phyloP scores from a whole-genome alignment of 768 basidiomycete species.

The Leucocoprinus leucothites region DNA sequence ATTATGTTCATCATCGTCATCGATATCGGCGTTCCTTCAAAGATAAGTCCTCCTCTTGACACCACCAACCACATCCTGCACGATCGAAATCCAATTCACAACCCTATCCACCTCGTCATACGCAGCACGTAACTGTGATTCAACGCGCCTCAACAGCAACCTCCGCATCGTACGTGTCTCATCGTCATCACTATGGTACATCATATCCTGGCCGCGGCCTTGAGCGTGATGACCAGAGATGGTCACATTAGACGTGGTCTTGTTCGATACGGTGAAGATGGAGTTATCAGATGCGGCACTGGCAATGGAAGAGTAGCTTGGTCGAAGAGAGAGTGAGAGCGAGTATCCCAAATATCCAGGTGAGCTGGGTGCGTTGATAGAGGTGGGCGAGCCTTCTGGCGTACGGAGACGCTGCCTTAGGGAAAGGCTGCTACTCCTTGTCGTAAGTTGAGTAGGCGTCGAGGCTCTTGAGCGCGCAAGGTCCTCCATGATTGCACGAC shows the following conservation, averaged over 20 bases:
- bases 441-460: slow-evolving; percentile 3
- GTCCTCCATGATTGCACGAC: slow-evolving; percentile 38
- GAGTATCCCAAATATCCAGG: slow-evolving; percentile 28
- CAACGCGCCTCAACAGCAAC: slow-evolving; percentile 64
- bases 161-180: slow-evolving; percentile 61
- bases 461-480: slow-evolving; percentile 8
- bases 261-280: slow-evolving; percentile 42
- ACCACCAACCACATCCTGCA: slow-evolving; percentile 60
- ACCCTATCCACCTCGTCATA: slow-evolving; percentile 64
- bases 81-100: slow-evolving; percentile 56
- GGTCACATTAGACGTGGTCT: slow-evolving; percentile 29
- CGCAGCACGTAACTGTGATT: slow-evolving; percentile 48
- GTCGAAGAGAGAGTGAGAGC: slow-evolving; percentile 30
- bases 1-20: background rate
- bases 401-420: background rate
- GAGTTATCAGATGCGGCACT: slow-evolving; percentile 40
- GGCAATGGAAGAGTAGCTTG: slow-evolving; percentile 40
- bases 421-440: background rate
- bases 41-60: slow-evolving; percentile 49
- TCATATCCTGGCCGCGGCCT: no score
- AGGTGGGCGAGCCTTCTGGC: background rate
- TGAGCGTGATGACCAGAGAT: background rate
- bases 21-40: slow-evolving; percentile 16
- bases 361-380: slow-evolving; percentile 9
- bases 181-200: slow-evolving; percentile 50